phyloP scores from a whole-genome alignment of 2,329 filamentous ascomycete species.

The Aquanectria penicillioides region DNA sequence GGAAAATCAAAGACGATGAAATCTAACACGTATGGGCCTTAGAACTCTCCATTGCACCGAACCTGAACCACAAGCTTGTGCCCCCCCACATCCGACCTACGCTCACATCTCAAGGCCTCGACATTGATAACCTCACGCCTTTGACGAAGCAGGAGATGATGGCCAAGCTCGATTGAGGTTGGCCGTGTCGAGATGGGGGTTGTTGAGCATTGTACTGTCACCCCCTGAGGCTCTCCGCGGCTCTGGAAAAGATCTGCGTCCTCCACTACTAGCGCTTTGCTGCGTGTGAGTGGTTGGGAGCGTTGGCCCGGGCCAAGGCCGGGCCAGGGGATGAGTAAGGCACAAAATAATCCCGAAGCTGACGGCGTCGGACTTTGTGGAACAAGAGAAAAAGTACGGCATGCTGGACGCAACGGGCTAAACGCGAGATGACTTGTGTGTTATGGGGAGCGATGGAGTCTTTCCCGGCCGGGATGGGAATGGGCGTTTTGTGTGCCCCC shows the following conservation, averaged over 20 bases:
- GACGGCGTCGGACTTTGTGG: conserved; percentile 37
- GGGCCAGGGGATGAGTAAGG: conserved; percentile 42
- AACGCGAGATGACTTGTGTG: conserved; percentile 42
- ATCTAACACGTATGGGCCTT: conserved; percentile 26
- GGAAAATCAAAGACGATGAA: background rate
- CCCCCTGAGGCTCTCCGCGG: conserved; percentile 42
- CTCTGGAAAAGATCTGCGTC: conserved; percentile 43
- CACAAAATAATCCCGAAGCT: conserved; percentile 44
- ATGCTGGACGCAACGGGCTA: conserved; percentile 33
- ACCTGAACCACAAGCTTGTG: conserved; percentile 88
- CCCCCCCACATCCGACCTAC: conserved; percentile 82
- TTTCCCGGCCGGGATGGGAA: conserved; percentile 42
- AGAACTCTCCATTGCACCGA: conserved; percentile 97
- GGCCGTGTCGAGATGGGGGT: conserved; percentile 41
- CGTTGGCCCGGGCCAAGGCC: conserved; percentile 42
- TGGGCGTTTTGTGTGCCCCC: conserved; percentile 42
- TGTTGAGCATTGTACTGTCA: conserved; percentile 45
- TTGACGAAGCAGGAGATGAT: conserved; percentile 97
- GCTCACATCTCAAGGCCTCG: conserved; percentile 81
- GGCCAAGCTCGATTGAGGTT: conserved; percentile 88
- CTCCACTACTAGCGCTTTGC: conserved; percentile 44
- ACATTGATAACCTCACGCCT: conserved; percentile 93
- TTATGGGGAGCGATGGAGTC: conserved; percentile 45
- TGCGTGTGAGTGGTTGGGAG: conserved; percentile 42
- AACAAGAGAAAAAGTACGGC: conserved; percentile 29